Evolutionary conservation across 306 rosid species (phyloP).

Genomic region (apple (Malus domestica)): DNA sequence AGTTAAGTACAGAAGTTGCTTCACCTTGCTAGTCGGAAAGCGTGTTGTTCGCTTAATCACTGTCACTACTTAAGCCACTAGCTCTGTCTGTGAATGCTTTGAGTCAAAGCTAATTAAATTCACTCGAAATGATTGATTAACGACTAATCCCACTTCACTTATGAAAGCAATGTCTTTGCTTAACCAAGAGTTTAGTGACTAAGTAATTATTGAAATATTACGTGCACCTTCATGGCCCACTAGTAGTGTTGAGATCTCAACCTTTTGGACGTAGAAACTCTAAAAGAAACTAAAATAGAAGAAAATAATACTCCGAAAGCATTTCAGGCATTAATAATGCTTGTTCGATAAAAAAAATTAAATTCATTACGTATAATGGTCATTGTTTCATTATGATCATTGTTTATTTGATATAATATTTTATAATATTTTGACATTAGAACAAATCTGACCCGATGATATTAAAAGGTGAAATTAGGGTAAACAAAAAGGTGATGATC

Average conservation of each 20-base stretch:
- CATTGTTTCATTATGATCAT: too few species aligned
- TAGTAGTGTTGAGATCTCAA: constrained; percentile 17
- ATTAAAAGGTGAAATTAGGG: not conserved
- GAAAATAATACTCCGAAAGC: not conserved
- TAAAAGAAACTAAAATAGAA: not conserved
- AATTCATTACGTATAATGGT: too few species aligned
- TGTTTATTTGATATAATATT: not conserved
- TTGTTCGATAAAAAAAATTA: too few species aligned
- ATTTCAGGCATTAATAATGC: too few species aligned
- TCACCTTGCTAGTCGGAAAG: not conserved
- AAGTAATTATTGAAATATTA: not conserved
- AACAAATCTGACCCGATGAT: not conserved
- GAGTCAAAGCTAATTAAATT: constrained; percentile 25
- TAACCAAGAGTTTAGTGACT: constrained; percentile 27
- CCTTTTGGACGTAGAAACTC: not conserved
- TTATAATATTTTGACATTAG: not conserved
- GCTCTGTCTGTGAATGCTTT: constrained; percentile 21
- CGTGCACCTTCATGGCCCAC: constrained; percentile 21
- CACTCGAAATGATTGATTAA: constrained; percentile 23
- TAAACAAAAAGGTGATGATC: too few species aligned
- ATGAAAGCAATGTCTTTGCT: constrained; percentile 34
- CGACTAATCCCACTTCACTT: constrained; percentile 23
- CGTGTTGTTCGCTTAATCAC: constrained; percentile 10
- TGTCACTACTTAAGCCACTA: not conserved
- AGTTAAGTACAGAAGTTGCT: not conserved